Base-by-base conservation (phyloP, 176 grass and related monocot species). In the Eragrostis nindensis region DNA sequence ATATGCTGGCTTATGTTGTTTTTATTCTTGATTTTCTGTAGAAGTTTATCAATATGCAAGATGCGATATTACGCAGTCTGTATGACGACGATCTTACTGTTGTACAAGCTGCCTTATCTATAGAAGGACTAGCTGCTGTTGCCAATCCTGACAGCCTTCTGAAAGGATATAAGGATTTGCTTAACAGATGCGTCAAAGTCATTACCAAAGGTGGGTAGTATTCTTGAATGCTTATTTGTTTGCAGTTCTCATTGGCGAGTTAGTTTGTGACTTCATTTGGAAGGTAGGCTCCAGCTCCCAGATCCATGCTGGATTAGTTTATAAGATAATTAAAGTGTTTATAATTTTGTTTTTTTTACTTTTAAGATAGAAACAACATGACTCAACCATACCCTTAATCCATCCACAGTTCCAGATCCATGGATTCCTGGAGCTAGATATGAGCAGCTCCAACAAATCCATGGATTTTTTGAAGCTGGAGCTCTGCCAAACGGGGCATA, bases 51-150 rank as follows among this genome's bases (percentile, higher is more conserved):
- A 94, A 91, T 72, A 52, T 93, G 75, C 85, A 92, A 92, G 83
- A 93, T 82, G 84, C 92, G 73, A 78, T 98, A 83, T 79, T 92
- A 53, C 86, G 75, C 40, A 89, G 75, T 21, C n/a, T 98, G 73
- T 80, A 92, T 82, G 92, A 98, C 66, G 90, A 91, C n/a, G 88
- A 98, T 85, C 80, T 94, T 84, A 87, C 57, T 85, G 95, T 98
- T 89, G 95, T 98, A 66, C 77, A 90, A 84, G 90, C 95, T 69
- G 86, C 92, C 72, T 98, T 98, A 82, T 98, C 90, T 44, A 92
- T 98, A 82, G 87, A 98, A 75, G 90, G 92, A 84, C 82, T 98
- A 63, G 65, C 80, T 83, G 77, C 84, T 77, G 68, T 89, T 36
- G 62, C 83, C 16, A 87, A 38, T 83, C 75, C 77, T 46, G 43